phyloP scores from a whole-genome alignment of 192 early-diverging fungal genomes.

The Backusella luteola region DNA sequence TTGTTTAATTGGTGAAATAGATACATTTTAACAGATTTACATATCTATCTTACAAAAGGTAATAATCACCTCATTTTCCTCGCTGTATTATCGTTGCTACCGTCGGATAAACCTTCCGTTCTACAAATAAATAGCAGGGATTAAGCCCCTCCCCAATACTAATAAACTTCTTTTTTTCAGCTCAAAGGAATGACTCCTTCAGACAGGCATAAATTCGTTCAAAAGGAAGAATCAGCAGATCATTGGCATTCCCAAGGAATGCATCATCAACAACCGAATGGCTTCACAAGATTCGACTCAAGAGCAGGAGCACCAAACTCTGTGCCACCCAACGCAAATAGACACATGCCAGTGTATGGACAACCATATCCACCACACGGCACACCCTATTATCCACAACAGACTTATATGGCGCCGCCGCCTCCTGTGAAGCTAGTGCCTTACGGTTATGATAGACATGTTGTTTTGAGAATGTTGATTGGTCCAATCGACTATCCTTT shows the following conservation, averaged over 20 bases:
- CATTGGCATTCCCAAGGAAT: neutral
- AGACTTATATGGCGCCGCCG: neutral
- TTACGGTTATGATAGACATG: neutral
- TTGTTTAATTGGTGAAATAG: too few species aligned
- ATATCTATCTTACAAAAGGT: too few species aligned
- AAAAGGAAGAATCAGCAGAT: neutral
- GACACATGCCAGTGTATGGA: neutral
- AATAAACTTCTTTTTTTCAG: neutral
- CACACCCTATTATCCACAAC: neutral
- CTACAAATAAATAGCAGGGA: too few species aligned
- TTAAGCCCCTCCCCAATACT: too few species aligned
- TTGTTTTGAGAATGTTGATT: constrained; percentile 8
- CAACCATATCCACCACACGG: neutral
- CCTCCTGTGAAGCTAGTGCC: neutral
- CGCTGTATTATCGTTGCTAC: too few species aligned
- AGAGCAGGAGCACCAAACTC: neutral
- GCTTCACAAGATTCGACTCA: neutral
- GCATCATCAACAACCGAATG: neutral
- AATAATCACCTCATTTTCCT: too few species aligned
- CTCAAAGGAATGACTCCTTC: neutral
- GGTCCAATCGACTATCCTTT: constrained; percentile 36
- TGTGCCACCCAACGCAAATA: neutral
- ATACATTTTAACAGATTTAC: too few species aligned
- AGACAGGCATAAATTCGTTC: neutral
- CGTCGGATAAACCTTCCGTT: too few species aligned